Evolutionary conservation across 2,329 filamentous ascomycete species (phyloP), one percentile per base, ranked within the genome.

Genomic region (Aspergillus sp.): DNA sequence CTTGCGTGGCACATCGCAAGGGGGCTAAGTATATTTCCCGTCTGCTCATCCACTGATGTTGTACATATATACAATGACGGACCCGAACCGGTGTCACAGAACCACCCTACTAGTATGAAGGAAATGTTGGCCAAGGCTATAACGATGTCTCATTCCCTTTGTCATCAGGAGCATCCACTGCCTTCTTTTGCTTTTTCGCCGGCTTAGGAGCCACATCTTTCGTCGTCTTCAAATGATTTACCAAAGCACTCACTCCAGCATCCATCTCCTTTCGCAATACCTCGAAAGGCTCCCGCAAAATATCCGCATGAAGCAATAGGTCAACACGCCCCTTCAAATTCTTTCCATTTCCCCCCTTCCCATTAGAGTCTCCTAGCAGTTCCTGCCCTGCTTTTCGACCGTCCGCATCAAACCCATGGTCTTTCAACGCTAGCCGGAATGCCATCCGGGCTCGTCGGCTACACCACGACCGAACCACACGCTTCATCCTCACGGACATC

Each of bases 391-490:
- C 57, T 45, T 58, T 67, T 39, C 67, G 69, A 7, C 74, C 76
- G 30, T 76, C 57, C 12, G 61, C 57, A 64, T 79, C 75, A 66
- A 77, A 84, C 2, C 84, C 84, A 55, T 73, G 72, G 21, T 72
- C 74, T 59, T 71, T 75, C 68, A 87, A 67, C 12, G 80, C 79
- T 52, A 78, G 71, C 48, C 67, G 65, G 51, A 86, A 79, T 2
- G 81, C 82, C 30, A 72, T 64, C 47, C 78, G 74, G 28, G 80
- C 65, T 67, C 81, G 79, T 60, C 80, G 76, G 23, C 72, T 71
- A 23, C 72, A 73, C 72, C 77, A 79, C 12, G 77, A 79, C 19
- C 85, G 76, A n/a, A 86, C 76, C 21, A 80, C 78, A 7, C 74
- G 73, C 58, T 80, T 82, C 23, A 72, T 69, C 58, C 80, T 82